Conservation (phyloP, 345 rosid genomes). For the Sisymbrium irio region DNA sequence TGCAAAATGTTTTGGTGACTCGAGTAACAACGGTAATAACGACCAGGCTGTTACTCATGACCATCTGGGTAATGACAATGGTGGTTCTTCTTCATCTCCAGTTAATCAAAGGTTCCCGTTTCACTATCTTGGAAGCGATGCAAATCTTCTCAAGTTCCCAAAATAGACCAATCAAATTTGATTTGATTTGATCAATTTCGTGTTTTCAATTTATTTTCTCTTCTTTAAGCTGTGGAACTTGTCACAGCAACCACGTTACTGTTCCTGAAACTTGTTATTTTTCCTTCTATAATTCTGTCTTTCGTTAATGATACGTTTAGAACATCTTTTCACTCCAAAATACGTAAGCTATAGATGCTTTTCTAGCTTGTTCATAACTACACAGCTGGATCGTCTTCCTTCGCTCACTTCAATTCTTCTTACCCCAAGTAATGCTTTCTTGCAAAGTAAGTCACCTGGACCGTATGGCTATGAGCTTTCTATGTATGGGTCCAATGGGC, state of each 20-base stretch:
- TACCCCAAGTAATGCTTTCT: too few relatives aligned
- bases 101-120: slow-evolving; percentile 57
- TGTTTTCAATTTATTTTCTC: slow-evolving; percentile 15
- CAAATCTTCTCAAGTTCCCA: slow-evolving; percentile 52
- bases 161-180: slow-evolving; percentile 37
- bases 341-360: too few relatives aligned
- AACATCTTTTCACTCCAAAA: too few relatives aligned
- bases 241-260: slow-evolving; percentile 16
- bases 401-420: too few relatives aligned
- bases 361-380: too few relatives aligned
- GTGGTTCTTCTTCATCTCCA: slow-evolving; percentile 33
- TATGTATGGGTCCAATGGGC: too few relatives aligned
- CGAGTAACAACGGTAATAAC: slow-evolving; percentile 13
- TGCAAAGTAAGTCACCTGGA: too few relatives aligned
- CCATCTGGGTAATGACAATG: slow-evolving; percentile 34
- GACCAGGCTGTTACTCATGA: slow-evolving; percentile 29
- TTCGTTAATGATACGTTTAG: not conserved
- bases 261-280: not conserved
- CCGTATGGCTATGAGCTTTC: too few relatives aligned
- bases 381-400: too few relatives aligned
- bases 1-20: slow-evolving; percentile 28
- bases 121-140: slow-evolving; percentile 54
- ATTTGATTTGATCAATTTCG: not conserved
- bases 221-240: slow-evolving; percentile 29
- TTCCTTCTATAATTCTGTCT: not conserved